A percentile compares a stretch with the other conserved stretches of the same genome.
phyloP scores from a whole-genome alignment of 2,329 filamentous ascomycete genomes.

The Penicillium concentricum region DNA sequence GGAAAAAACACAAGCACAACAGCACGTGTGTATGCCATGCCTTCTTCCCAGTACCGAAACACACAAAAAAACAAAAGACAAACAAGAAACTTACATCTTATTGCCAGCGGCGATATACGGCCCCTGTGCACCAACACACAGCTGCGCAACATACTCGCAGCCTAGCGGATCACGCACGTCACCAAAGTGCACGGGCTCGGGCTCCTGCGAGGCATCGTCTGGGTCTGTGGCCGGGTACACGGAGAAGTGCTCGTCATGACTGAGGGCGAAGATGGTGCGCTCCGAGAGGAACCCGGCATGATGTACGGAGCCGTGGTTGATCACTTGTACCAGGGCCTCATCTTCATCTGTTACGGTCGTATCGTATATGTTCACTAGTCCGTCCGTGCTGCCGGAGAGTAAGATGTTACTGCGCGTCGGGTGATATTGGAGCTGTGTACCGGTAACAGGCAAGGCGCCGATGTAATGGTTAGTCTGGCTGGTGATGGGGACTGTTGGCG shows the following conservation, averaged over 20 bases:
- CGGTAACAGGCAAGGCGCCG: background rate
- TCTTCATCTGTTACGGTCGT: slow-evolving; percentile 58
- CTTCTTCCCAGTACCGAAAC: background rate
- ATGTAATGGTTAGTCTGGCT: slow-evolving; percentile 12
- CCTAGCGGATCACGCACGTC: slow-evolving; percentile 56
- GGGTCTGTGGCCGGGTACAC: slow-evolving; percentile 55
- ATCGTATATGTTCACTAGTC: slow-evolving; percentile 62
- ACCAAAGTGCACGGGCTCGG: slow-evolving; percentile 51
- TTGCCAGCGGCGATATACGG: slow-evolving; percentile 50
- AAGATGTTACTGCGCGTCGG: slow-evolving; percentile 53
- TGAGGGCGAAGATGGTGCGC: slow-evolving; percentile 56
- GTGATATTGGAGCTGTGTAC: slow-evolving; percentile 50
- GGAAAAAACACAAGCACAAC: background rate
- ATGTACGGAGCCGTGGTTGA: slow-evolving; percentile 63
- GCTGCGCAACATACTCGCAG: slow-evolving; percentile 61
- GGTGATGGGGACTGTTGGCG: background rate
- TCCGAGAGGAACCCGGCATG: slow-evolving; percentile 59
- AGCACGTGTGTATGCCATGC: background rate
- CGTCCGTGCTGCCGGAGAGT: slow-evolving; percentile 62
- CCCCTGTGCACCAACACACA: slow-evolving; percentile 47
- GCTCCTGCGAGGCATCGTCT: slow-evolving; percentile 48
- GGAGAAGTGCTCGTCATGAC: slow-evolving; percentile 62
- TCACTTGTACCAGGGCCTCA: slow-evolving; percentile 61
- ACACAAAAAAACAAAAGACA: background rate
- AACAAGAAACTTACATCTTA: slow-evolving; percentile 43